Evolutionary conservation across 208 protist species (phyloP).

Genomic region (Leishmania gerbilli): DNA sequence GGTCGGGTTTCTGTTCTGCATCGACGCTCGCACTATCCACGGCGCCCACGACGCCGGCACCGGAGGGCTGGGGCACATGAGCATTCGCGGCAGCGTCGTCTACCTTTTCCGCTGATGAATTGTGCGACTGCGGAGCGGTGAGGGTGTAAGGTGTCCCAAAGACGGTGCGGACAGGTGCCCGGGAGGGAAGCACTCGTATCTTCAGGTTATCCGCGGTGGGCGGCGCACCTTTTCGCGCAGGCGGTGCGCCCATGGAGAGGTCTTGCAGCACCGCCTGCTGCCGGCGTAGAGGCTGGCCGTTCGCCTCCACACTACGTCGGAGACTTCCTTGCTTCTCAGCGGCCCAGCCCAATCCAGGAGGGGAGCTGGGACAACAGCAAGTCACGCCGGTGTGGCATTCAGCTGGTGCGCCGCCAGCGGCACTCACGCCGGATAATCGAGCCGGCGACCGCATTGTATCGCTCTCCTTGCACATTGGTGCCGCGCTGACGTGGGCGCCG

Average conservation of each 20-base stretch:
- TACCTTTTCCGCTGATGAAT: neutral
- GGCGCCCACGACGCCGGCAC: neutral
- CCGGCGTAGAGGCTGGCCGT: neutral
- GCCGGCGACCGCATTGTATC: neutral
- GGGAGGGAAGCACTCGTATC: neutral
- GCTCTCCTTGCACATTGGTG: slow-evolving; percentile 3
- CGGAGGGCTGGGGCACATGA: neutral
- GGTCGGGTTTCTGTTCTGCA: neutral
- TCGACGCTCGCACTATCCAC: neutral
- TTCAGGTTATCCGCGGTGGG: neutral
- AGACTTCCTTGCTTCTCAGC: neutral
- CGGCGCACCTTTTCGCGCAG: neutral
- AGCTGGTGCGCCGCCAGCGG: neutral
- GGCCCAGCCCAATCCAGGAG: neutral
- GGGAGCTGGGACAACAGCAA: neutral
- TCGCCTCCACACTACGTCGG: neutral
- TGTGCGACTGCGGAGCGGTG: neutral
- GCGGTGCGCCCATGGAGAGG: neutral
- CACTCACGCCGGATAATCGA: neutral
- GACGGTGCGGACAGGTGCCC: neutral
- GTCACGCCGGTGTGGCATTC: neutral
- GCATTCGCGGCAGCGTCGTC: neutral
- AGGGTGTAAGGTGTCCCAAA: neutral
- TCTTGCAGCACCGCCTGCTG: neutral
- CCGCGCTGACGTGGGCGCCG: slow-evolving; percentile 2